These are phyloP conservation scores for Pouteria glomerata DNA, from an alignment of 148 eudicot species.

Conservation along the genomic window DNA sequence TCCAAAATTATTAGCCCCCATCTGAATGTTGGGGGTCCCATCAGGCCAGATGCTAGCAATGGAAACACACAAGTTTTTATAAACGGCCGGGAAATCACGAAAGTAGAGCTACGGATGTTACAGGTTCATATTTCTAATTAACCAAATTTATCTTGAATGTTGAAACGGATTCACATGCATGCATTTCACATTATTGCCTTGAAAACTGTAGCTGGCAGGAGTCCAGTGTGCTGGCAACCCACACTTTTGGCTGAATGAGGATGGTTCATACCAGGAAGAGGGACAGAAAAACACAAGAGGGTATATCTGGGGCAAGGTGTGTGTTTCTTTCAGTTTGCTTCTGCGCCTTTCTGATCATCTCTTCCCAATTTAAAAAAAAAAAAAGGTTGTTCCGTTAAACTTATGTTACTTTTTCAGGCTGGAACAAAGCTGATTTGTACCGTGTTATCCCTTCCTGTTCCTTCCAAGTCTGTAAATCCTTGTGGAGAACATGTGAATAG, in stretches of 20 bases:
- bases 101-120: slow-evolving; percentile 90
- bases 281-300: slow-evolving; percentile 98
- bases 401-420: slow-evolving; percentile 43
- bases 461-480: slow-evolving; percentile 55
- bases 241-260: slow-evolving; percentile 99
- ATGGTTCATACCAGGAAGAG: slow-evolving; percentile 99
- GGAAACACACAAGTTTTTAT: slow-evolving; percentile 93
- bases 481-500: slow-evolving; percentile 55
- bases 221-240: slow-evolving; percentile 99
- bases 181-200: slow-evolving; percentile 8
- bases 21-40: slow-evolving; percentile 86
- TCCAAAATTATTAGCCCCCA: slow-evolving; percentile 80
- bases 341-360: background rate
- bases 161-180: slow-evolving; percentile 1
- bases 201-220: slow-evolving; percentile 72
- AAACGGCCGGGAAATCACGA: slow-evolving; percentile 96
- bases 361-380: background rate
- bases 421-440: slow-evolving; percentile 93
- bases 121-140: slow-evolving; percentile 45
- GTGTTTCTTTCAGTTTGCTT: slow-evolving; percentile 7
- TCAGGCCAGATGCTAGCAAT: slow-evolving; percentile 76
- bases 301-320: slow-evolving; percentile 95
- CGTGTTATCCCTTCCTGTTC: slow-evolving; percentile 85
- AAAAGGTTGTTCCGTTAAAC: background rate
- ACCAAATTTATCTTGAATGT: slow-evolving; percentile 6